Evolutionary conservation across 176 grass and related monocot species (phyloP).

Genomic region (Bonia amplexicaulis): DNA sequence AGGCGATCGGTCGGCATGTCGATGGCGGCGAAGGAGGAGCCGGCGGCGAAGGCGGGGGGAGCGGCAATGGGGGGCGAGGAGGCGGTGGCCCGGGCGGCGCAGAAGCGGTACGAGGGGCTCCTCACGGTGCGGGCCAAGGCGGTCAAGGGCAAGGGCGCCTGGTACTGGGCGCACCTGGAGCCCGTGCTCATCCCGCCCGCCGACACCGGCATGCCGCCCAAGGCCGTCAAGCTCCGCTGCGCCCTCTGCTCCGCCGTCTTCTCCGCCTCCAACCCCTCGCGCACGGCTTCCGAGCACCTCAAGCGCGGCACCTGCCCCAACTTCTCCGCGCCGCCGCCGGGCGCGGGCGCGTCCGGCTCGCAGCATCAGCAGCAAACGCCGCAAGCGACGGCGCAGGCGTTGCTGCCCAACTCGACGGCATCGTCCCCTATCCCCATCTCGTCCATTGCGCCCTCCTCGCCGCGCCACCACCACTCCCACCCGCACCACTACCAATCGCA

Average conservation of each 20-base stretch:
- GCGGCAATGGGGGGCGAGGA: slow-evolving; percentile 48
- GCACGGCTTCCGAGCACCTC: slow-evolving; percentile 77
- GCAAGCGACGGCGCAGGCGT: slow-evolving; percentile 15
- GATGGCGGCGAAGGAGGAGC: slow-evolving; percentile 29
- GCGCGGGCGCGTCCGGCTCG: slow-evolving; percentile 16
- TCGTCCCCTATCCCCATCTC: slow-evolving; percentile 65
- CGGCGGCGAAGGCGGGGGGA: neutral
- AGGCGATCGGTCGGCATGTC: slow-evolving; percentile 35
- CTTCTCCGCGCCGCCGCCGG: slow-evolving; percentile 44
- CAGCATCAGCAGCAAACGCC: slow-evolving; percentile 8
- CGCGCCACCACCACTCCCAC: slow-evolving; percentile 24
- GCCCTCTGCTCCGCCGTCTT: slow-evolving; percentile 68
- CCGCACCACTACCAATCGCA: slow-evolving; percentile 17
- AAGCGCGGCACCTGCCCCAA: slow-evolving; percentile 82
- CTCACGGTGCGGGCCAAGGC: slow-evolving; percentile 66
- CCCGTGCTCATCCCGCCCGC: slow-evolving; percentile 50
- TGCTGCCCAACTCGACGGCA: slow-evolving; percentile 44
- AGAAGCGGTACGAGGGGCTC: slow-evolving; percentile 69
- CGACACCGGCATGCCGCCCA: slow-evolving; percentile 59
- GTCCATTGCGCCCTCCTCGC: slow-evolving; percentile 52
- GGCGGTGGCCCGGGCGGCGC: slow-evolving; percentile 40
- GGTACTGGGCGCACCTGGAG: slow-evolving; percentile 80
- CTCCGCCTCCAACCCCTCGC: slow-evolving; percentile 69
- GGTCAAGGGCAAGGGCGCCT: slow-evolving; percentile 78
- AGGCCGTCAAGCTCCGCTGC: slow-evolving; percentile 72